phyloP scores from a whole-genome alignment of 225 moss, liverwort and hornwort genomes.

The Takakia lepidozioides region DNA sequence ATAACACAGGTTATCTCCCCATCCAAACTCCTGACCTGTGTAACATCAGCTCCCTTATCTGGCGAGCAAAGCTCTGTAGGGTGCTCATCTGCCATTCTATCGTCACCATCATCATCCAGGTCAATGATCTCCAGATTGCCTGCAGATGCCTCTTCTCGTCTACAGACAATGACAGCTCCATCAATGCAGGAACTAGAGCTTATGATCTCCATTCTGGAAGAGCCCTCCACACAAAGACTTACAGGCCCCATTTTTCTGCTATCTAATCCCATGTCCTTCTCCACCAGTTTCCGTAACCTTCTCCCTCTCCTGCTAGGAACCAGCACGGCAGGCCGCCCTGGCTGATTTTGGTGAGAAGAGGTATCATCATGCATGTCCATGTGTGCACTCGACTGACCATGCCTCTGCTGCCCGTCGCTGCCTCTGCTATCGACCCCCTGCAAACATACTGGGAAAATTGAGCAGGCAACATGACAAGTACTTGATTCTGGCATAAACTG shows the following conservation, averaged over 20 bases:
- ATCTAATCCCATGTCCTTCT: conserved; percentile 6
- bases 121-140: conserved; percentile 10
- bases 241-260: conserved; percentile 9
- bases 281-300: conserved; percentile 17
- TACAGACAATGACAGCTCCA: conserved; percentile 9
- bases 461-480: conserved; percentile 6
- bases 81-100: conserved; percentile 1
- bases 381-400: conserved; percentile 7
- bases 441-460: conserved; percentile 11
- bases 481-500: background rate
- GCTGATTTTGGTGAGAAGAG: background rate
- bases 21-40: conserved; percentile 7
- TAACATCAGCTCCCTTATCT: conserved; percentile 5
- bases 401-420: conserved; percentile 12
- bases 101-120: conserved; percentile 18
- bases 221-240: background rate
- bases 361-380: conserved; percentile 7
- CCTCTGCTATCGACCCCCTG: conserved; percentile 8
- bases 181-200: background rate
- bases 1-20: conserved; percentile 71
- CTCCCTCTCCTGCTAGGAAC: conserved; percentile 13
- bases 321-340: background rate
- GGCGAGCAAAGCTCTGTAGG: conserved; percentile 4
- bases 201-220: background rate
- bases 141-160: conserved; percentile 9